Base-by-base conservation (phyloP, 352 stramenopile species). In the Phytophthora crassamura region DNA sequence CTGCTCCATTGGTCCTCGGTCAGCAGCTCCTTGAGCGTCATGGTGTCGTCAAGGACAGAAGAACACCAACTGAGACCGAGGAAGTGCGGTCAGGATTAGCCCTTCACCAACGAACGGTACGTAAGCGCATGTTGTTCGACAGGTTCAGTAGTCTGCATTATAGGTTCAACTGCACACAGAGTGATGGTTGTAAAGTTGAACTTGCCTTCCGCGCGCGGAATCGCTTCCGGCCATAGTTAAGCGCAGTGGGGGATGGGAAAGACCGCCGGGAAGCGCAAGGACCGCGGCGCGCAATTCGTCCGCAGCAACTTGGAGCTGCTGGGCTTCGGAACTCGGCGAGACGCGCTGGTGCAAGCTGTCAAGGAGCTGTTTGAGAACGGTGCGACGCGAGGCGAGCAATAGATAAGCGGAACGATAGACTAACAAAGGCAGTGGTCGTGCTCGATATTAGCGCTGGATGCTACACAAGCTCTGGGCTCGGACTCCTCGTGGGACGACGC, bases 351-450 rank as follows among this genome's bases (percentile, higher is more conserved):
- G 12, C 86, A 94, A 64, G 75, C 79, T 9, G 80, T 89, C 9
- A 93, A 93, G 55, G 86, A 94, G 65, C 73, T 94, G 45, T 91
- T 93, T 22, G 86, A 94, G 59, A 94, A 94, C 58, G 82, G 86
- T 92, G 30, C 33, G 47, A 30, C 55, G 14, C 14, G 5, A 38
- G 22, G 18, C 22, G 3, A 49, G 39, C 18, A 40, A 38, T 34
- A 59, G 14, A 46, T 28, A 48, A 6, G 22, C 45, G 8, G 32
- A n/a, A 42, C 5, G 6, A 39, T 16, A 33, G 7, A 49, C 14
- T 38, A 49, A 47, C 12, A 20, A 28, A 3, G 20, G 11, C 7
- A 38, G 22, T n/a, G n/a, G 40, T 45, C 30, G 32, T 66, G 11
- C 4, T 52, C 11, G 34, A 5, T 18, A 7, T 22, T 35, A 93